Percentiles rank a stretch among this genome's conserved stretches.
phyloP scores from a whole-genome alignment of 73 alveolate genomes.

The Tetrahymena thermophila region DNA sequence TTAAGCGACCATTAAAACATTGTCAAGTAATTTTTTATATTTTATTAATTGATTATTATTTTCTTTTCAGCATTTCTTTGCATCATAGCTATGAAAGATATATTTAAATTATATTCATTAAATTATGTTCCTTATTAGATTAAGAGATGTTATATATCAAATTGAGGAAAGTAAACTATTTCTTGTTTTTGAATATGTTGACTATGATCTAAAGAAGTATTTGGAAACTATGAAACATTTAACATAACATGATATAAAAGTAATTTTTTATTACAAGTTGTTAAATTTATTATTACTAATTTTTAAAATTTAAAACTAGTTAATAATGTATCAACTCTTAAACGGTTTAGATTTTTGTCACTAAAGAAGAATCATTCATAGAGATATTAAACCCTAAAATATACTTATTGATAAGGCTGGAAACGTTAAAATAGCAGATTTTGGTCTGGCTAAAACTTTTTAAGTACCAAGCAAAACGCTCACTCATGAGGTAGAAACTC shows the following conservation, averaged over 20 bases:
- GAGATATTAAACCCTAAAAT: constrained; percentile 92
- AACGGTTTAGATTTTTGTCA: constrained; percentile 79
- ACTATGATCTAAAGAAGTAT: constrained; percentile 77
- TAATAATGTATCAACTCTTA: constrained; percentile 52
- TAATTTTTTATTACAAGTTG: background rate
- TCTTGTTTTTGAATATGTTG: constrained; percentile 72
- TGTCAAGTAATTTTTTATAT: constrained; percentile 48
- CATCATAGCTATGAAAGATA: too few relatives aligned
- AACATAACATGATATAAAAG: background rate
- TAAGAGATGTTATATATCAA: constrained; percentile 66
- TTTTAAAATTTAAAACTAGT: background rate
- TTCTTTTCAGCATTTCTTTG: too few relatives aligned
- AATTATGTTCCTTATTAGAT: constrained; percentile 43
- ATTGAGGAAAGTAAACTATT: constrained; percentile 59
- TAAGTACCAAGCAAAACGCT: constrained; percentile 63
- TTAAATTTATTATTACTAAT: background rate
- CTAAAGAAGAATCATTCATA: constrained; percentile 84
- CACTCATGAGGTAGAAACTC: constrained; percentile 50
- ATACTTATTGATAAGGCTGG: constrained; percentile 70
- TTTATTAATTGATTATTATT: too few relatives aligned
- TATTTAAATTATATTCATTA: constrained; percentile 5
- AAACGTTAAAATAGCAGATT: constrained; percentile 82
- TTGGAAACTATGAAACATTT: constrained; percentile 29
- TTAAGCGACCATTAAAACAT: background rate
- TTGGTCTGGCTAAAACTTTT: constrained; percentile 93